Evolutionary conservation across 192 early-diverging fungal species (phyloP).

Genomic region (Podila verticillata): DNA sequence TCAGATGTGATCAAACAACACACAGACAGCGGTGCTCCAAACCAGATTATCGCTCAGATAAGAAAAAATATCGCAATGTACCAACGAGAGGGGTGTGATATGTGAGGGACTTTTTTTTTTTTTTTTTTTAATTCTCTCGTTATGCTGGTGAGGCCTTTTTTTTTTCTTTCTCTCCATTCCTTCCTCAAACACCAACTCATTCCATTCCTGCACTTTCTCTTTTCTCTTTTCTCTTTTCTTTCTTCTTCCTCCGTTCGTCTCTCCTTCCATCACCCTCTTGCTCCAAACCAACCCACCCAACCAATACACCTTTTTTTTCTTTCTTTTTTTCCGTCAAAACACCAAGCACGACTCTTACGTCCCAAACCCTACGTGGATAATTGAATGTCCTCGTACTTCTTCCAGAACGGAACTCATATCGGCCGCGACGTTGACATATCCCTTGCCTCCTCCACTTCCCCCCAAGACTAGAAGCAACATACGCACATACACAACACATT

Average conservation of each 20-base stretch:
- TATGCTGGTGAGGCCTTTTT: background rate
- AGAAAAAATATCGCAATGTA: no score
- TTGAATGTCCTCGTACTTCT: conserved; percentile 54
- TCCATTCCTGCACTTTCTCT: background rate
- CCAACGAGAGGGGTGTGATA: no score
- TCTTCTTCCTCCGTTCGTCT: background rate
- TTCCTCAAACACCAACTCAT: background rate
- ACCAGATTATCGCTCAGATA: no score
- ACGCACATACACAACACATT: background rate
- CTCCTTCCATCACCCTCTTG: background rate
- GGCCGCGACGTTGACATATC: conserved; percentile 53
- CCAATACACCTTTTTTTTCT: background rate
- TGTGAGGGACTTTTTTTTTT: no score
- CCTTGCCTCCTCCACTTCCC: background rate
- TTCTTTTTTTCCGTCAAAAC: background rate
- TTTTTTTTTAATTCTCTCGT: background rate
- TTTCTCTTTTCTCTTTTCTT: background rate
- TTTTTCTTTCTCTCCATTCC: background rate
- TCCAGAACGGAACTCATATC: conserved; percentile 54
- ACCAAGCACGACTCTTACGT: background rate
- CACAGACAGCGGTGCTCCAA: no score
- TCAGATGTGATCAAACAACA: no score
- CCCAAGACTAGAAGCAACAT: background rate
- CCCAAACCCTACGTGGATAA: background rate
- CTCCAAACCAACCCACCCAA: background rate